Evolutionary conservation across 139 green algal species (phyloP).

Genomic region (Tetratostichococcus sp.): DNA sequence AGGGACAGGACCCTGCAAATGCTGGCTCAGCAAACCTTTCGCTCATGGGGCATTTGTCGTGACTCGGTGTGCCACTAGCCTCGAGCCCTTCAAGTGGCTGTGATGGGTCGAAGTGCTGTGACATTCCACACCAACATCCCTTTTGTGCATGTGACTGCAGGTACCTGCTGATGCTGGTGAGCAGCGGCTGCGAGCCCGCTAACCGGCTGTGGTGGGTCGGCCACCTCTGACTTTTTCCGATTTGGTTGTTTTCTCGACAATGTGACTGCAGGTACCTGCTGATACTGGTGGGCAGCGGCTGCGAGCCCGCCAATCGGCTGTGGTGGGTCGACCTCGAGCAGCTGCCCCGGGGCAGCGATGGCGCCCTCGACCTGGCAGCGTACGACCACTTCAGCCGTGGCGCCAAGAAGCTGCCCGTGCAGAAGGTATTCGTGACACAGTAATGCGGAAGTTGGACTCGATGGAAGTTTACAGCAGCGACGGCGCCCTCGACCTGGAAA

Average conservation of each 20-base stretch:
- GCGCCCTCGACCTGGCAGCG: constrained; percentile 40
- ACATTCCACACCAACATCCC: too few relatives aligned
- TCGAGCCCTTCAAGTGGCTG: constrained; percentile 74
- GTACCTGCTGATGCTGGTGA: constrained; percentile 71
- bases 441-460: not conserved
- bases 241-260: too few relatives aligned
- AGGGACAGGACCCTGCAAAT: too few relatives aligned
- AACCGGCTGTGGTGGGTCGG: constrained; percentile 76
- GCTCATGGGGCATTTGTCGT: too few relatives aligned
- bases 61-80: too few relatives aligned
- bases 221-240: too few relatives aligned
- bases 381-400: constrained; percentile 54
- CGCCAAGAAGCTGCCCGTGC: constrained; percentile 18
- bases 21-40: too few relatives aligned
- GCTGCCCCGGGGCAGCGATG: constrained; percentile 25
- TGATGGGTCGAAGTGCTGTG: constrained; percentile 64
- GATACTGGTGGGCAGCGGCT: constrained; percentile 67
- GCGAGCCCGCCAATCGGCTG: constrained; percentile 75
- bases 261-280: constrained; percentile 75
- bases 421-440: too few relatives aligned
- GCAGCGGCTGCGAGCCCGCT: constrained; percentile 70
- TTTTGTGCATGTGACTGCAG: too few relatives aligned
- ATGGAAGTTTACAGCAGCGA: too few relatives aligned
- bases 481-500: too few relatives aligned
- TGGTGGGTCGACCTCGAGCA: constrained; percentile 58